Base-by-base conservation (phyloP, 257 asterid species). In the Solanum clarkiae region DNA sequence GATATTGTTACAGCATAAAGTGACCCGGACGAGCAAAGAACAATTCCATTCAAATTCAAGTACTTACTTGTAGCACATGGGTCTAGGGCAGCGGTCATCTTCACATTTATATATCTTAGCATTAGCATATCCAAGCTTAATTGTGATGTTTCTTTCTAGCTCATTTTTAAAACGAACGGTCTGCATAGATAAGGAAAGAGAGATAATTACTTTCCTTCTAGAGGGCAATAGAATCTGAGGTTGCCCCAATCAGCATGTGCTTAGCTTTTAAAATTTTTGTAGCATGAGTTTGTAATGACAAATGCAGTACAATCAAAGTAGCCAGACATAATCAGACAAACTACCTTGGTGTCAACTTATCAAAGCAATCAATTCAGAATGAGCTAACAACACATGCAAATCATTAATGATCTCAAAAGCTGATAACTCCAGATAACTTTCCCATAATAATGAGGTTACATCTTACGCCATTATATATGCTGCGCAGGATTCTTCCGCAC, bases 111-210 rank as follows among this genome's bases (percentile, higher is more conserved):
- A 97, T 86, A 97, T 92, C 93, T 97, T 97, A 17, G 99, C 99
- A 91, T 97, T 97, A 85, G 99, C 99, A 90, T 97, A 97, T 80
- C 99, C 99, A 86, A 97, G 99, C 92, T 97, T 97, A 84, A 97
- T 97, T 1, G 99, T 97, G 86, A 97, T 97, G 85, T 97, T 97
- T 57, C 99, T 97, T 86, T 97, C 99, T 80, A 97, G 89, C 92
- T 97, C 99, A 91, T 95, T 97, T 86, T 97, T 97, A 82, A 97
- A 95, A 47, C 99, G 99, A 79, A 97, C 99, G 77, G 99, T 97
- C 99, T 97, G 94, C 86, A 68, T 16, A 83, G 51, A 77, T 51
- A 77, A 49, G 26, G 62, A 24, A 26, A 77, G 82, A 26, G 45
- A 49, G 44, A 75, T 51, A 51, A 51, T 77, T 4, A 51, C 24